These are phyloP conservation scores for Amniculicola lignicola DNA, from an alignment of 495 filamentous ascomycete species.

Conservation along the genomic window DNA sequence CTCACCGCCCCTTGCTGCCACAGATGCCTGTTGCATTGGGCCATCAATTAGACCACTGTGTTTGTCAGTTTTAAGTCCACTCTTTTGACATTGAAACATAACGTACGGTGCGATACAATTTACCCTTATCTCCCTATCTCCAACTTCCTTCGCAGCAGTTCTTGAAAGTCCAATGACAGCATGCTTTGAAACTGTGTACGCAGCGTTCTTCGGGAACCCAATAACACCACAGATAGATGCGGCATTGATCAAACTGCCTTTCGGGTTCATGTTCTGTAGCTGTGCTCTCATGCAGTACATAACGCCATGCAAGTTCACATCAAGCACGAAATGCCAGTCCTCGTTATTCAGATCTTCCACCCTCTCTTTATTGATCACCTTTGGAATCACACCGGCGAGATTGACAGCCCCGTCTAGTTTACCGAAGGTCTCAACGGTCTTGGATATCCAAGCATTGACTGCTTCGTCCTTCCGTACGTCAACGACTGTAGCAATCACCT, in stretches of 20 bases:
- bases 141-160: conserved; percentile 58
- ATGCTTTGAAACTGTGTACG: conserved; percentile 57
- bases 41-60: conserved; percentile 33
- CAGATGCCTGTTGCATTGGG: conserved; percentile 31
- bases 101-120: conserved; percentile 49
- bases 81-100: neutral
- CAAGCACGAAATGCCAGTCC: conserved; percentile 39
- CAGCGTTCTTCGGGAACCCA: conserved; percentile 50
- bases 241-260: conserved; percentile 54
- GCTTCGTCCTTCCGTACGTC: conserved; percentile 21
- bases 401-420: conserved; percentile 59
- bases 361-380: conserved; percentile 31
- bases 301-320: conserved; percentile 40
- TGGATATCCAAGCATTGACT: conserved; percentile 25
- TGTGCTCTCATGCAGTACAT: conserved; percentile 38
- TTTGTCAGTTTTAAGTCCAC: neutral
- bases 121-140: conserved; percentile 54
- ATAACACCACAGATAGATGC: conserved; percentile 54
- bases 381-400: conserved; percentile 52
- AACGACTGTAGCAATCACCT: conserved; percentile 19
- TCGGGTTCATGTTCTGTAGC: conserved; percentile 28
- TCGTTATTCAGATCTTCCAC: conserved; percentile 43
- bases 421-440: conserved; percentile 36
- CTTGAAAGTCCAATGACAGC: conserved; percentile 57
- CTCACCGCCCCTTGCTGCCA: conserved; percentile 22